Evolutionary conservation across 345 rosid species (phyloP).

Genomic region (Theobroma cacao): DNA sequence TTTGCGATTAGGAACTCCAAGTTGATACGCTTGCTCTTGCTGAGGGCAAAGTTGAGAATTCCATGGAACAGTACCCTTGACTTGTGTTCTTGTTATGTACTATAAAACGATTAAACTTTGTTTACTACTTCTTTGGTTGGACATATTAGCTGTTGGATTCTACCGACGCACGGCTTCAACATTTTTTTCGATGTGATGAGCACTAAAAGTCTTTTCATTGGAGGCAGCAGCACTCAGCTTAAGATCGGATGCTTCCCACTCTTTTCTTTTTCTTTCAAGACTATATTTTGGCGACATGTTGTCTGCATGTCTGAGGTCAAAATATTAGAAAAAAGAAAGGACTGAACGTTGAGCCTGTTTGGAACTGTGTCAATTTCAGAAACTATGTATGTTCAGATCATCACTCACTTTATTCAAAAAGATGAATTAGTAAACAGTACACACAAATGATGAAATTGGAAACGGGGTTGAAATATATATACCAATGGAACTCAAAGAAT

Average conservation of each 20-base stretch:
- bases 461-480: background rate
- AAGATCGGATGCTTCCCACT: background rate
- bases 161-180: background rate
- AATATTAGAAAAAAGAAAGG: background rate
- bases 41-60: background rate
- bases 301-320: background rate
- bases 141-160: conserved; percentile 1
- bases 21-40: background rate
- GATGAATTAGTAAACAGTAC: too few relatives aligned
- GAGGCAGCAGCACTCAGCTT: background rate
- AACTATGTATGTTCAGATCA: background rate
- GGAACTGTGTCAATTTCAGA: background rate
- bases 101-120: background rate
- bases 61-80: background rate
- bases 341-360: background rate
- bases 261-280: too few relatives aligned
- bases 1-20: background rate
- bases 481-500: background rate
- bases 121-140: too few relatives aligned
- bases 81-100: background rate
- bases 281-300: too few relatives aligned
- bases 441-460: background rate
- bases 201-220: background rate
- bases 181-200: background rate
- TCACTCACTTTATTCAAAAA: background rate